phyloP scores from a whole-genome alignment of 208 protist species.

The Sergeia podlipaevii region DNA sequence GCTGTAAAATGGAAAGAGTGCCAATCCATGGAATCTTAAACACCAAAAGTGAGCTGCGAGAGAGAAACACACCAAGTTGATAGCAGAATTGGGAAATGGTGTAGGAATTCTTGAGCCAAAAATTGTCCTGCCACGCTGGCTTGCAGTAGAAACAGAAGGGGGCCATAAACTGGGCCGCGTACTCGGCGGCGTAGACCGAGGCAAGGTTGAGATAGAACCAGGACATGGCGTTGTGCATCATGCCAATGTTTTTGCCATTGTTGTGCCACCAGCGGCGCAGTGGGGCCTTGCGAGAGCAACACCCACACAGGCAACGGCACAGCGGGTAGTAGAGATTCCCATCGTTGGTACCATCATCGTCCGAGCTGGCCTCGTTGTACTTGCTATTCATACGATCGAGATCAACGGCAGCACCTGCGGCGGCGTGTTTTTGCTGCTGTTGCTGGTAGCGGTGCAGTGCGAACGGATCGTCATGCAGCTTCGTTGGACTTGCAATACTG shows the following conservation, averaged over 20 bases:
- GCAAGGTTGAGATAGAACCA: conserved; percentile 78
- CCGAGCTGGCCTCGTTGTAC: no score
- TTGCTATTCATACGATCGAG: no score
- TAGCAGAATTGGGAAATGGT: conserved; percentile 87
- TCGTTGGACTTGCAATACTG: no score
- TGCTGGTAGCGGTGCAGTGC: no score
- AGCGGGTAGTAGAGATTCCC: conserved; percentile 32
- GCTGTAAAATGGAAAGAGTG: conserved; percentile 82
- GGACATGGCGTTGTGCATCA: conserved; percentile 58
- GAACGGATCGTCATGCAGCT: no score
- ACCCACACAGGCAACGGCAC: conserved; percentile 25
- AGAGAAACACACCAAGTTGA: conserved; percentile 89
- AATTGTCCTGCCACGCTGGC: conserved; percentile 26
- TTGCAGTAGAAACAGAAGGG: conserved; percentile 71
- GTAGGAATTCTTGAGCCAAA: conserved; percentile 78
- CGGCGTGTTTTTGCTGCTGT: no score
- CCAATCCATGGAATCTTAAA: conserved; percentile 79
- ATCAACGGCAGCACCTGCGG: no score
- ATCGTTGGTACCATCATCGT: no score
- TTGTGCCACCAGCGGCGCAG: conserved; percentile 47
- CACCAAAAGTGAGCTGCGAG: conserved; percentile 72
- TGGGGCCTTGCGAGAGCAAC: conserved; percentile 10
- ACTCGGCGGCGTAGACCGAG: conserved; percentile 85
- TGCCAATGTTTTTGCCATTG: conserved; percentile 21
- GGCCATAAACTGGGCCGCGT: conserved; percentile 81